Conservation (phyloP, 1,284 basidiomycete genomes). For the Ceratorhiza oryzae-sativae region DNA sequence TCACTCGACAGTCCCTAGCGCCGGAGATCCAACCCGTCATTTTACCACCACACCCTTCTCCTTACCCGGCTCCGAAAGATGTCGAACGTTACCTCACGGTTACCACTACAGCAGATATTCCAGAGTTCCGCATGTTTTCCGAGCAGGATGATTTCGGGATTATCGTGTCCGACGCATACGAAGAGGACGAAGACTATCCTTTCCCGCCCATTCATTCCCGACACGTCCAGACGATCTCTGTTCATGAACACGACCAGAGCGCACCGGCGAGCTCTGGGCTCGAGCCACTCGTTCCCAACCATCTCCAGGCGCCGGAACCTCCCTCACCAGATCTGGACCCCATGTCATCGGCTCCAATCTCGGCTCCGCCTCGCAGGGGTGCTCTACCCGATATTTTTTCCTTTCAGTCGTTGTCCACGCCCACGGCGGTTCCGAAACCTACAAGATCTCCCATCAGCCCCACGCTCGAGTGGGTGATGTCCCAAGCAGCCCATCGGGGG, state of each 20-base stretch:
- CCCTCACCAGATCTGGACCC: background rate
- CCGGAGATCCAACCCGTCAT: background rate
- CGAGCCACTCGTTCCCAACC: background rate
- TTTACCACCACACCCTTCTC: background rate
- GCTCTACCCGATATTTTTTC: slow-evolving; percentile 6
- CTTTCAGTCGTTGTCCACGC: background rate
- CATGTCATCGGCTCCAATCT: background rate
- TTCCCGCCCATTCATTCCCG: background rate
- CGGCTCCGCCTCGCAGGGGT: background rate
- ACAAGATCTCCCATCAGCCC: background rate
- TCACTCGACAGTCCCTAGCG: background rate
- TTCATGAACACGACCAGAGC: background rate
- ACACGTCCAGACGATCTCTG: background rate
- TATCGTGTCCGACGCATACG: slow-evolving; percentile 17
- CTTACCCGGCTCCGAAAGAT: background rate
- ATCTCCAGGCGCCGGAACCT: background rate
- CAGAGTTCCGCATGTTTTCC: background rate
- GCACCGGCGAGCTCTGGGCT: background rate
- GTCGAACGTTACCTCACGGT: background rate
- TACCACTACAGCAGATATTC: background rate
- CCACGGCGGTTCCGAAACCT: no score
- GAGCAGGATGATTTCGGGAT: slow-evolving; percentile 37
- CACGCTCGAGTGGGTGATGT: background rate
- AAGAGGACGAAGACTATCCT: slow-evolving; percentile 11
- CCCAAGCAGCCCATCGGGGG: background rate